Evolutionary conservation across 1,284 basidiomycete species (phyloP).

Genomic region (Mixia osmundae): DNA sequence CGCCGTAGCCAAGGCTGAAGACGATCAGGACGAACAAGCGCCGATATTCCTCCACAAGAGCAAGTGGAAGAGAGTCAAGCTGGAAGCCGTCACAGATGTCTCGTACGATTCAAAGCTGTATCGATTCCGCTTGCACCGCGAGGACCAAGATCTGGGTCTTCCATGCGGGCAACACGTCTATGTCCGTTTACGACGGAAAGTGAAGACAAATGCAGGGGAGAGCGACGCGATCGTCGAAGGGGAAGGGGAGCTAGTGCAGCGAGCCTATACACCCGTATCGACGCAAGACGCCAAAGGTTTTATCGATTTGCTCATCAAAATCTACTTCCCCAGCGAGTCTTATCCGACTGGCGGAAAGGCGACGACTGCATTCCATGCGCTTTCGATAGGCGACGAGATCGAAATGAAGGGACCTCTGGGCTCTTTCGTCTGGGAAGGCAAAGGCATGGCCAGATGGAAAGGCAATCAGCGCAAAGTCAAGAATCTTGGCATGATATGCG

Average conservation of each 20-base stretch:
- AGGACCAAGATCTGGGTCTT: constrained; percentile 32
- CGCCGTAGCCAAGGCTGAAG: constrained; percentile 12
- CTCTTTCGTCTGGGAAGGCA: constrained; percentile 33
- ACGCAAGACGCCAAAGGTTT: constrained; percentile 26
- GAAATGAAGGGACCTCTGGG: constrained; percentile 43
- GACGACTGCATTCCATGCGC: constrained; percentile 31
- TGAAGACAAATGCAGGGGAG: constrained; percentile 10
- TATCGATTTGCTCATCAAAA: constrained; percentile 36
- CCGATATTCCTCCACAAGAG: constrained; percentile 33
- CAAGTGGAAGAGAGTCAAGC: constrained; percentile 31
- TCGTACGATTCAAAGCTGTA: constrained; percentile 33
- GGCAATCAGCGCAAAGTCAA: constrained; percentile 24
- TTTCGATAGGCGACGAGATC: constrained; percentile 30
- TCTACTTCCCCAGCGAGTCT: constrained; percentile 28
- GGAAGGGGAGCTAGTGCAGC: constrained; percentile 30
- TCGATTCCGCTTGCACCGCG: constrained; percentile 30
- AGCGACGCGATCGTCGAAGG: constrained; percentile 1
- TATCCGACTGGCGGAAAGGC: constrained; percentile 34
- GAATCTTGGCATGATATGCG: constrained; percentile 36
- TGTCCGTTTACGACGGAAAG: constrained; percentile 28
- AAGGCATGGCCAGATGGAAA: constrained; percentile 25
- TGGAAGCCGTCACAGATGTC: constrained; percentile 26
- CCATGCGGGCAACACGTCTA: constrained; percentile 41
- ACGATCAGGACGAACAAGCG: no score
- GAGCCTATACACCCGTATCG: constrained; percentile 41